Evolutionary conservation across 1,139 yeast species (phyloP).

Genomic region (Chernovozyma aurita): DNA sequence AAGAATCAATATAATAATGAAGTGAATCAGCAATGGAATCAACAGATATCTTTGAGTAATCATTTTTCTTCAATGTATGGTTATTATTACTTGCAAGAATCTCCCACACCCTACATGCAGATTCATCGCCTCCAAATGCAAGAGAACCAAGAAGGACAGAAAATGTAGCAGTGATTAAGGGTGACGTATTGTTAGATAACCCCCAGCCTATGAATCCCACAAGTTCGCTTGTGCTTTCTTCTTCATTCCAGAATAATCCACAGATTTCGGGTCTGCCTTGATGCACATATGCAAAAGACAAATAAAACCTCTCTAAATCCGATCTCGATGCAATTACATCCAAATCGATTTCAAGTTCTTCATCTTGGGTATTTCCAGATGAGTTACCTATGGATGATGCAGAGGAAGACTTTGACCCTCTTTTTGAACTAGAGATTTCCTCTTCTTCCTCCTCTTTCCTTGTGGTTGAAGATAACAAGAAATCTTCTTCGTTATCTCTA

Average conservation of each 20-base stretch:
- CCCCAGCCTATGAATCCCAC: slow-evolving; percentile 89
- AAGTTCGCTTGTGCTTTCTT: slow-evolving; percentile 35
- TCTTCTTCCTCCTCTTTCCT: slow-evolving; percentile 23
- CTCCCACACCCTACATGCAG: slow-evolving; percentile 42
- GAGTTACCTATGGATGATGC: neutral
- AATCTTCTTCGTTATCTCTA: slow-evolving; percentile 85
- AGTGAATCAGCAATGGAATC: slow-evolving; percentile 54
- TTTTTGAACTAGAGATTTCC: slow-evolving; percentile 2
- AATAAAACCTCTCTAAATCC: slow-evolving; percentile 82
- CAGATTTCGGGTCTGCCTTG: slow-evolving; percentile 57
- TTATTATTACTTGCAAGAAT: slow-evolving; percentile 26
- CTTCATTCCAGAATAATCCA: slow-evolving; percentile 67
- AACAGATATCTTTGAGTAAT: slow-evolving; percentile 52
- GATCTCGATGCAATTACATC: slow-evolving; percentile 66
- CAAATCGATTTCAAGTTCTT: slow-evolving; percentile 23
- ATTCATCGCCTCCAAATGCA: slow-evolving; percentile 54
- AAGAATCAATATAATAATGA: slow-evolving; percentile 49
- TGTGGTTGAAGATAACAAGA: slow-evolving; percentile 48
- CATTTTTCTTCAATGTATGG: slow-evolving; percentile 28
- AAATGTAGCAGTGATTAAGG: slow-evolving; percentile 79
- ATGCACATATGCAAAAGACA: slow-evolving; percentile 71
- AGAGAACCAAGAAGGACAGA: slow-evolving; percentile 75
- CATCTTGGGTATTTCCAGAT: slow-evolving; percentile 8
- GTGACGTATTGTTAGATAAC: slow-evolving; percentile 69
- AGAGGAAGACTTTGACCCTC: slow-evolving; percentile 1